These are phyloP conservation scores for Mortierella sp. DNA, from an alignment of 371 early-diverging fungal genomes.

Conservation along the genomic window DNA sequence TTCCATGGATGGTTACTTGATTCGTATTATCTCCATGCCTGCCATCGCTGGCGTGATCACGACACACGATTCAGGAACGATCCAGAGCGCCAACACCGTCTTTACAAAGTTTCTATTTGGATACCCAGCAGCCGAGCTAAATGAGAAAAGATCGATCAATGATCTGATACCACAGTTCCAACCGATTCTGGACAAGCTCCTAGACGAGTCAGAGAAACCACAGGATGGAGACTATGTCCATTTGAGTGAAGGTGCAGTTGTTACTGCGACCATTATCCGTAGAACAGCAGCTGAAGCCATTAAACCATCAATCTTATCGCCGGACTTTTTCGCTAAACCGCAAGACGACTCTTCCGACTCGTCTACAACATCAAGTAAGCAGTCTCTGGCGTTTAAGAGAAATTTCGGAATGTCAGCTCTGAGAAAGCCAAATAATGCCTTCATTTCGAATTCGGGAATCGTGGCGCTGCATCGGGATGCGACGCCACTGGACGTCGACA, in stretches of 20 bases:
- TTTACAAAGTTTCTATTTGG: conserved; percentile 80
- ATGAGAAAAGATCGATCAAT: conserved; percentile 62
- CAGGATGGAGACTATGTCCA: conserved; percentile 31
- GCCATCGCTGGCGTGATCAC: conserved; percentile 79
- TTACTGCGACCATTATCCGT: conserved; percentile 55
- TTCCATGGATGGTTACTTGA: conserved; percentile 44
- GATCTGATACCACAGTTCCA: conserved; percentile 75
- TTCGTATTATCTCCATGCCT: conserved; percentile 76
- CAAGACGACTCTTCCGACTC: conserved; percentile 20
- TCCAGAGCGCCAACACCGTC: conserved; percentile 73
- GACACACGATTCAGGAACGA: conserved; percentile 62
- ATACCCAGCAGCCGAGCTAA: conserved; percentile 66
- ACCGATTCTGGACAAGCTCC: conserved; percentile 59
- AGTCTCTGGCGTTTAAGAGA: conserved; percentile 31
- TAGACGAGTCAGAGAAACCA: conserved; percentile 23
- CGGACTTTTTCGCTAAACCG: conserved; percentile 46
- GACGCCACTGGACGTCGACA: conserved; percentile 69
- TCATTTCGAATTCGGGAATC: conserved; percentile 61
- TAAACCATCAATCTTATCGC: conserved; percentile 55
- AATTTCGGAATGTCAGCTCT: conserved; percentile 57
- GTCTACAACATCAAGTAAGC: conserved; percentile 10
- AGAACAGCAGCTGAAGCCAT: conserved; percentile 53
- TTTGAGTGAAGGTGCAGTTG: conserved; percentile 48
- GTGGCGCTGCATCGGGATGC: conserved; percentile 77
- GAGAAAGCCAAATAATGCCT: conserved; percentile 47